A percentile compares a stretch with the other conserved stretches of the same genome.
phyloP scores from a whole-genome alignment of 345 rosid species.

The Pugionium dolabratum region DNA sequence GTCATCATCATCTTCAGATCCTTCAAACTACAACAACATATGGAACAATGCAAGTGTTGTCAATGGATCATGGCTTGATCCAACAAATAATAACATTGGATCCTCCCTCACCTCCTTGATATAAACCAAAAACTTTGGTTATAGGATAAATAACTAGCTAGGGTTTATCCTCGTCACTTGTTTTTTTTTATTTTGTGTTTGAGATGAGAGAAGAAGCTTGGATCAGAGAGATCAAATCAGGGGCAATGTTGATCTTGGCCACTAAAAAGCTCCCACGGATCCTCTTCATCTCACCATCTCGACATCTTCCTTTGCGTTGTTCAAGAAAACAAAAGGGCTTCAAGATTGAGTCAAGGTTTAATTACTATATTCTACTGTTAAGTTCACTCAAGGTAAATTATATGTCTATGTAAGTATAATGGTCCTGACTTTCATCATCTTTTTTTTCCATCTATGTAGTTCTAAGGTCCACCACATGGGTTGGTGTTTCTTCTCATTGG shows the following conservation, averaged over 20 bases:
- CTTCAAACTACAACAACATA: slow-evolving; percentile 44
- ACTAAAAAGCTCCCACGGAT: slow-evolving; percentile 93
- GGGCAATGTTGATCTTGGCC: slow-evolving; percentile 41
- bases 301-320: slow-evolving; percentile 36
- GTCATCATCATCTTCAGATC: slow-evolving; percentile 50
- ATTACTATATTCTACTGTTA: slow-evolving; percentile 29
- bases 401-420: slow-evolving; percentile 39
- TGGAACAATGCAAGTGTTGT: slow-evolving; percentile 42
- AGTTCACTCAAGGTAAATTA: slow-evolving; percentile 35
- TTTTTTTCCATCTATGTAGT: slow-evolving; percentile 32
- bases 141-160: slow-evolving; percentile 30
- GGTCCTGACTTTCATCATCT: slow-evolving; percentile 39
- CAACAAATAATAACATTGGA: slow-evolving; percentile 55
- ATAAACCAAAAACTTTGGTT: slow-evolving; percentile 47
- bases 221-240: slow-evolving; percentile 89
- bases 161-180: slow-evolving; percentile 29
- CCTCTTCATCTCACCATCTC: slow-evolving; percentile 70
- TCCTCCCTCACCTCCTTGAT: slow-evolving; percentile 78
- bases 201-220: slow-evolving; percentile 64
- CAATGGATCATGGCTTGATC: slow-evolving; percentile 70
- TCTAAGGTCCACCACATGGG: slow-evolving; percentile 43
- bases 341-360: slow-evolving; percentile 33
- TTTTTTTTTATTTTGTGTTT: slow-evolving; percentile 23
- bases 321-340: slow-evolving; percentile 37
- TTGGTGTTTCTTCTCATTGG: slow-evolving; percentile 36